Evolutionary conservation across 257 asterid genomes (phyloP), one percentile per base, ranked within the genome.

Genomic region (Capsicum chinense): DNA sequence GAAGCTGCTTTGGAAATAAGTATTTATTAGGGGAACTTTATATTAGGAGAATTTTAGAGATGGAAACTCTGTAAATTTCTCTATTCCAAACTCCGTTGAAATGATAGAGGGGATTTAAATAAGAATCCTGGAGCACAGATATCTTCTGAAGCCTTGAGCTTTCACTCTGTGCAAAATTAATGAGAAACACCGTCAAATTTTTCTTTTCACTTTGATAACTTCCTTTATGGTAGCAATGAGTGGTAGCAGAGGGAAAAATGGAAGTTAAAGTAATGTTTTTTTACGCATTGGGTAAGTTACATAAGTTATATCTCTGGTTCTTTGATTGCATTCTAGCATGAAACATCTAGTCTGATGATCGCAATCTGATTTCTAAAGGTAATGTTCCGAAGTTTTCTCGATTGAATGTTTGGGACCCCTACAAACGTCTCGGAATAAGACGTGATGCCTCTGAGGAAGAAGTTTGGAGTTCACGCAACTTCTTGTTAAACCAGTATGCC

Each of bases 381-480:
- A 87, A 83, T 60, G 26, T 89, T 68, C 67, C 90, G 0, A 92
- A 88, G 83, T 97, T 93, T 84, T 88, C 95, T 50, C 88, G 99
- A 73, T n/a, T 88, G 47, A 87, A 89, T 76, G 95, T 92, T 42
- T 97, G 99, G 98, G 92, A 95, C 87, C 99, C 99, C 37, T 97
- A 91, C 84, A 97, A 93, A 91, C 93, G 98, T 54, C 90, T 97
- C 80, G 99, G 99, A 68, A 84, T 97, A 90, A 85, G 82, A 69
- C 89, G 88, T 56, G 94, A 94, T 89, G 99, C 98, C 66, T 92
- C 98, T 3, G 97, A 93, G 84, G 98, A 95, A 86, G 99, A 97
- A 92, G 89, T 97, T 84, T 97, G 99, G 99, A 90, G 96, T 86
- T 94, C 98, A 83, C 94, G 97, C 52, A 95, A 97, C 89, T 92